phyloP scores from a whole-genome alignment of 2,329 filamentous ascomycete genomes.

The Zasmidium citrigriseum region DNA sequence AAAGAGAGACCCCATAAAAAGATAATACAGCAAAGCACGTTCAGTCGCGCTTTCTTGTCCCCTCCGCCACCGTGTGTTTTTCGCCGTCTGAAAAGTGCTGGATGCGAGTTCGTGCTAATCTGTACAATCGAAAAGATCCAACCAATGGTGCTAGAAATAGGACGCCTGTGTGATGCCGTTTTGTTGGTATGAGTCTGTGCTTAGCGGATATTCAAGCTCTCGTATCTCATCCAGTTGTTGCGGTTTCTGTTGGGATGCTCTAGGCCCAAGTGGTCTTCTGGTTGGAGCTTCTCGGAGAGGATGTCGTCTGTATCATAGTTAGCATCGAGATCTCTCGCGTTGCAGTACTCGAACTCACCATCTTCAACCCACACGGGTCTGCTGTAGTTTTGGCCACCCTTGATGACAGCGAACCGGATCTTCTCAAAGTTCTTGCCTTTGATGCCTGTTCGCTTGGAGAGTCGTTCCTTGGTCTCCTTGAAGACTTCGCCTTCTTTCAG shows the following conservation, averaged over 20 bases:
- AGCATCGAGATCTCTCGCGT: not conserved
- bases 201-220: slow-evolving; percentile 65
- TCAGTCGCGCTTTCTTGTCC: not conserved
- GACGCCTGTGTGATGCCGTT: not conserved
- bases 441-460: slow-evolving; percentile 88
- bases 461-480: slow-evolving; percentile 87
- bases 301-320: slow-evolving; percentile 44
- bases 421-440: slow-evolving; percentile 99
- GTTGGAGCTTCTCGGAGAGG: slow-evolving; percentile 44
- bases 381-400: slow-evolving; percentile 63
- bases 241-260: slow-evolving; percentile 65
- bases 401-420: slow-evolving; percentile 89
- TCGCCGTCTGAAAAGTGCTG: not conserved
- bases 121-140: slow-evolving; percentile 1
- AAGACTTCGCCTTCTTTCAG: slow-evolving; percentile 85
- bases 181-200: not conserved
- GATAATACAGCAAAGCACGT: not conserved
- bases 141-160: not conserved
- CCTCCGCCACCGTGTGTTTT: not conserved
- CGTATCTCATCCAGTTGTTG: slow-evolving; percentile 60
- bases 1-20: too few relatives aligned
- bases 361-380: slow-evolving; percentile 83
- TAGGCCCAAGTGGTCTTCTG: slow-evolving; percentile 51
- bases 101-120: slow-evolving; percentile 4
- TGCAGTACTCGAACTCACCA: slow-evolving; percentile 59